Evolutionary conservation across 2,329 filamentous ascomycete genomes (phyloP), one percentile per base, ranked within the genome.

Genomic region (Phaeosphaeria sp.): DNA sequence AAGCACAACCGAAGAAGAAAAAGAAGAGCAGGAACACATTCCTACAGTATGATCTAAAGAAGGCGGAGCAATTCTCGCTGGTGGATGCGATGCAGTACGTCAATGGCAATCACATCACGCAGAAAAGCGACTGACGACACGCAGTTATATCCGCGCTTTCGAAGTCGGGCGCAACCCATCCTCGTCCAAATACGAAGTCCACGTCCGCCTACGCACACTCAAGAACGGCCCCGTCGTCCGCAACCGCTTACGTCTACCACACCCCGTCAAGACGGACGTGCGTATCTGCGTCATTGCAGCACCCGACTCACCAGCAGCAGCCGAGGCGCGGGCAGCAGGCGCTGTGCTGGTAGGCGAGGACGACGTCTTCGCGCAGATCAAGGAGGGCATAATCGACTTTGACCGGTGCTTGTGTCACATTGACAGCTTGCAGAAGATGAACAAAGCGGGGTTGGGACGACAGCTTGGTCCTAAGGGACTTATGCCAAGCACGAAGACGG

Each of bases 281-380:
- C 89, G 89, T 61, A 93, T 99, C 71, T 95, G 90, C 73, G 95
- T 98, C 55, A 91, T 99, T 67, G 94, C 91, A 75, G 88, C 91
- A n/a, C 90, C 94, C 54, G 89, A 88, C 64, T 93, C 91, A 63
- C 85, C 87, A 61, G 84, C 88, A 50, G 92, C 89, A 51, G 84
- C 86, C 64, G 89, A 92, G 51, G 95, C 96, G 3, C 84, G 84
- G 33, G 84, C 86, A 9, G 90, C 91, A 0, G 96, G 95, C 53
- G 96, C 95, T 17, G 84, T 89, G 1, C 82, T 94, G 3, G 92
- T 93, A 1, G 95, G 95, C 61, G 91, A 97, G 74, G 90, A 96
- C 42, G 87, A 89, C 2, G 83, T 99, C 4, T 97, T 99, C 74
- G 87, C 92, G 52, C 83, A 87, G 51, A 89, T 99, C 64, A 85